Evolutionary conservation across 352 stramenopile genomes (phyloP).

Genomic region (Globisporangium viniferum): DNA sequence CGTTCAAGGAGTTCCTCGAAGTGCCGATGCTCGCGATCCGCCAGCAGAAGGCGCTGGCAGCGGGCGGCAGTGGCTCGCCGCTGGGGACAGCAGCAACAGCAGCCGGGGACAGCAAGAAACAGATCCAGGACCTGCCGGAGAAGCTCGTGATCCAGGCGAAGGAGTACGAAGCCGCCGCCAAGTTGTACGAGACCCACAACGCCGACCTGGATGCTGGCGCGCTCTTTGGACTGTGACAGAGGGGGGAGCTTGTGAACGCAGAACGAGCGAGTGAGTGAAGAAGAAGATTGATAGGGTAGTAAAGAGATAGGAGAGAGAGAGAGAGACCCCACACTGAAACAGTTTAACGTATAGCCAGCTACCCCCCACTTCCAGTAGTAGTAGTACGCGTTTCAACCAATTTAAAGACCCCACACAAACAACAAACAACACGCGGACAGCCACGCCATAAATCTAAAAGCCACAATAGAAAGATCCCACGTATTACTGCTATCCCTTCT

Average conservation of each 20-base stretch:
- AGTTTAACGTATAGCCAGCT: too few species aligned
- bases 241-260: neutral
- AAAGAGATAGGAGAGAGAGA: neutral
- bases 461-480: neutral
- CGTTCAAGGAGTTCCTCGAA: slow-evolving; percentile 77
- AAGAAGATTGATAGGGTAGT: neutral
- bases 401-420: too few species aligned
- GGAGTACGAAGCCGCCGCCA: slow-evolving; percentile 38
- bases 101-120: slow-evolving; percentile 32
- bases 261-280: neutral
- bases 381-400: too few species aligned
- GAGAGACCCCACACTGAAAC: neutral
- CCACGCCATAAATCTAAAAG: neutral
- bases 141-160: slow-evolving; percentile 59
- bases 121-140: slow-evolving; percentile 66
- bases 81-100: slow-evolving; percentile 14
- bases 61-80: slow-evolving; percentile 22
- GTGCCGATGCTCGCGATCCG: slow-evolving; percentile 58
- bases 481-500: too few species aligned
- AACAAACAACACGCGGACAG: neutral
- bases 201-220: slow-evolving; percentile 43
- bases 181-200: slow-evolving; percentile 49
- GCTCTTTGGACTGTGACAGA: slow-evolving; percentile 39
- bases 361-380: too few species aligned
- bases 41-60: slow-evolving; percentile 30